Conservation (phyloP, 2,329 filamentous ascomycete species). For the Cordyceps sp. region DNA sequence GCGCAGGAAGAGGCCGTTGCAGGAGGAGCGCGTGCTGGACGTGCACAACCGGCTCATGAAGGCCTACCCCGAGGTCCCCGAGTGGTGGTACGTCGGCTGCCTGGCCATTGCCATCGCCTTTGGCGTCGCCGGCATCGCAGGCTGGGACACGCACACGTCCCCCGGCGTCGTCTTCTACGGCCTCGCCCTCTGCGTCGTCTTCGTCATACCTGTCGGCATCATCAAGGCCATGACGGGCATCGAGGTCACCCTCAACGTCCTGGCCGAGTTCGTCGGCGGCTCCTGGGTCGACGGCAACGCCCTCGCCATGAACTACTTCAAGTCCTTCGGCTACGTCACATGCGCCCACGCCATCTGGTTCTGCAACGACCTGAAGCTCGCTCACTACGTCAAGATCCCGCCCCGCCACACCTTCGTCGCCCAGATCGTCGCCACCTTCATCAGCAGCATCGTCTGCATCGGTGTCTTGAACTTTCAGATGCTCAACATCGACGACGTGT, state of each 20-base stretch:
- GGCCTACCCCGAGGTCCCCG: slow-evolving; percentile 28
- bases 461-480: slow-evolving; percentile 33
- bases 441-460: slow-evolving; percentile 33
- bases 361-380: slow-evolving; percentile 29
- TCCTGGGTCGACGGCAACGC: slow-evolving; percentile 31
- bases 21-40: slow-evolving; percentile 22
- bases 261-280: slow-evolving; percentile 37
- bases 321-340: slow-evolving; percentile 32
- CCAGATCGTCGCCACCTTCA: slow-evolving; percentile 39
- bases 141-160: slow-evolving; percentile 32
- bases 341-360: slow-evolving; percentile 35
- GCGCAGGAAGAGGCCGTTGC: slow-evolving; percentile 17
- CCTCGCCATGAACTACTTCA: slow-evolving; percentile 37
- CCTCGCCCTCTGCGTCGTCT: slow-evolving; percentile 29
- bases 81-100: slow-evolving; percentile 35
- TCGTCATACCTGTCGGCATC: slow-evolving; percentile 34
- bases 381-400: slow-evolving; percentile 43
- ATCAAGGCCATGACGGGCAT: slow-evolving; percentile 36
- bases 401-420: slow-evolving; percentile 41
- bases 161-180: slow-evolving; percentile 34
- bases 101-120: slow-evolving; percentile 26
- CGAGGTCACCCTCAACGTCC: slow-evolving; percentile 33
- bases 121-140: slow-evolving; percentile 27
- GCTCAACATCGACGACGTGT: slow-evolving; percentile 29
- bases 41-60: slow-evolving; percentile 32